These are phyloP conservation scores for Elsinoe perseae DNA, from an alignment of 2,329 filamentous ascomycete genomes.

Conservation along the genomic window DNA sequence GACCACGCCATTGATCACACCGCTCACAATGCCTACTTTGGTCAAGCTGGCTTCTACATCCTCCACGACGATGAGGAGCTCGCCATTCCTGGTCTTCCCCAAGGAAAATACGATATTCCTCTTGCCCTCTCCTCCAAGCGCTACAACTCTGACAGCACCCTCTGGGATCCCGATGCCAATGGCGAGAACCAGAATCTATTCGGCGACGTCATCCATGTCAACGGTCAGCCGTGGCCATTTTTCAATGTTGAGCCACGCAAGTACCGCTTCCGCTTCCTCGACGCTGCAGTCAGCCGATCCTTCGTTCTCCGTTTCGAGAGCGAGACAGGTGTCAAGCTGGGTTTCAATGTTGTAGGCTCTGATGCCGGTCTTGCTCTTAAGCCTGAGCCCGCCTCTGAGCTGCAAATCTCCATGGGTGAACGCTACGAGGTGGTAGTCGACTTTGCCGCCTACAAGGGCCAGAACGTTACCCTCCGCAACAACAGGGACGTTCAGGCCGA, in stretches of 20 bases:
- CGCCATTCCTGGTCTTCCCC: constrained; percentile 40
- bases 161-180: constrained; percentile 41
- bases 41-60: constrained; percentile 51
- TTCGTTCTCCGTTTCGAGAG: constrained; percentile 43
- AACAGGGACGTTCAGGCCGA: constrained; percentile 30
- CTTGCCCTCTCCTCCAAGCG: constrained; percentile 45
- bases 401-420: constrained; percentile 49
- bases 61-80: constrained; percentile 43
- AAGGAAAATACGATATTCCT: constrained; percentile 47
- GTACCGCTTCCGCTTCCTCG: constrained; percentile 50
- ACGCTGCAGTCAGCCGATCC: constrained; percentile 43
- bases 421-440: constrained; percentile 53
- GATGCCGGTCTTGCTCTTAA: constrained; percentile 46
- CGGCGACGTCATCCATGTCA: constrained; percentile 52
- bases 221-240: constrained; percentile 53
- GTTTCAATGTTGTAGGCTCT: constrained; percentile 48
- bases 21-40: constrained; percentile 49
- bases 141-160: constrained; percentile 45
- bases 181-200: constrained; percentile 38
- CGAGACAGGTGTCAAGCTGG: constrained; percentile 31
- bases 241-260: constrained; percentile 53
- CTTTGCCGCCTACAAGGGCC: constrained; percentile 43
- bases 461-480: constrained; percentile 33
- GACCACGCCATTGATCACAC: constrained; percentile 40
- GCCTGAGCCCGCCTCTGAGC: constrained; percentile 37